Evolutionary conservation across 2,329 filamentous ascomycete genomes (phyloP), one percentile per base, ranked within the genome.

Genomic region (Talaromyces verruculosus): DNA sequence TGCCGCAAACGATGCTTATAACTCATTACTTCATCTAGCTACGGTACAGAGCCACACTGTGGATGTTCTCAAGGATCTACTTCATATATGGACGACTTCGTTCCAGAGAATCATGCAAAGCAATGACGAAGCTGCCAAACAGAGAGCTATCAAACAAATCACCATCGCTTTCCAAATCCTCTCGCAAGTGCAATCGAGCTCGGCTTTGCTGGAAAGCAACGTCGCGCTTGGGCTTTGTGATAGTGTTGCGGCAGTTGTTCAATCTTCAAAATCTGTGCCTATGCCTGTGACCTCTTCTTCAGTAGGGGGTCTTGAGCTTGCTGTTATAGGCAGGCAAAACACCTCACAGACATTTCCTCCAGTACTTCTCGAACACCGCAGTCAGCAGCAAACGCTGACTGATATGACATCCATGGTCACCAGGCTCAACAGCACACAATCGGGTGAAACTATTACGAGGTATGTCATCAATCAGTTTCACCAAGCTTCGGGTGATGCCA

Each of bases 31-130:
- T 33, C 84, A 88, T 67, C 80, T 96, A 30, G 80, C 89, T 5
- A 83, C 80, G 45, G 86, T 88, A 11, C 88, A 92, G 70, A 78
- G 84, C 1, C 81, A 85, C 59, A 82, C 93, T 1, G 80, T 84
- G 3, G 87, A 90, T 25, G 80, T 86, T 2, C 80, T 94, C 30
- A 91, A 91, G 71, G 85, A 84, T 33, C 89, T 87, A 0, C 83
- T 96, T 0, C 91, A 94, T 75, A 88, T 88, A 62, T 97, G 93
- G 93, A 85, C 93, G 28, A 87, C 87, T 2, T 89, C 91, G 47
- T 84, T 99, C 19, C 89, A 94, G 5, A 86, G 93, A 17, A 79
- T 92, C 15, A 93, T 97, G 88, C 92, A 94, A 75, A 87, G 88
- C 8, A 90, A 88, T 70, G 93, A 98, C 71, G 92, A 97, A 70